Evolutionary conservation across 1,284 basidiomycete genomes (phyloP).

Genomic region (Golubevia pallescens): DNA sequence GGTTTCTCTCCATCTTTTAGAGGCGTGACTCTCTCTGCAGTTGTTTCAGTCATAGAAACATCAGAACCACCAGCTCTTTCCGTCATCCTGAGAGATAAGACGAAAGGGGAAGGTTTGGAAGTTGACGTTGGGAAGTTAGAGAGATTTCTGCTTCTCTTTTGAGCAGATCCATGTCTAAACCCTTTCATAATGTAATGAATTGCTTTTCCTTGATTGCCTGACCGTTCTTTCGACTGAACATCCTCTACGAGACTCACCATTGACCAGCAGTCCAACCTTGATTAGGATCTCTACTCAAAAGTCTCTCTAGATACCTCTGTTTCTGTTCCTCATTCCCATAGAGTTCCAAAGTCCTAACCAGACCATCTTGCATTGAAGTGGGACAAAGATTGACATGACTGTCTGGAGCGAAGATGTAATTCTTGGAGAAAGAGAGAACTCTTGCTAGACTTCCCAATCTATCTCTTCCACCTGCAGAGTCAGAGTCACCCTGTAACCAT

Average conservation of each 20-base stretch:
- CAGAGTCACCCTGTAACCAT: constrained; percentile 9
- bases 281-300: constrained; percentile 71
- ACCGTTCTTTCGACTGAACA: too few relatives aligned
- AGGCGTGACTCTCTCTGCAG: constrained; percentile 66
- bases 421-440: constrained; percentile 23
- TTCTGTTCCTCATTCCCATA: too few relatives aligned
- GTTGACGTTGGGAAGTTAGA: not conserved
- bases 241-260: constrained; percentile 72
- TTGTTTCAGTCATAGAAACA: constrained; percentile 77
- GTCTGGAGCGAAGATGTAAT: constrained; percentile 27
- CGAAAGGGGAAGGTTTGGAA: not conserved
- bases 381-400: constrained; percentile 34
- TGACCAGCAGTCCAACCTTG: constrained; percentile 77
- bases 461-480: constrained; percentile 10
- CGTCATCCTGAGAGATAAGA: constrained; percentile 18
- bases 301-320: not conserved
- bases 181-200: not conserved
- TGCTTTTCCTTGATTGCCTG: too few relatives aligned
- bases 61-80: constrained; percentile 79
- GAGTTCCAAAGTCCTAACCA: too few relatives aligned
- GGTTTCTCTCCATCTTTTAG: constrained; percentile 44
- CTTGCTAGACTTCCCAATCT: constrained; percentile 19
- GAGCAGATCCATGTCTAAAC: not conserved
- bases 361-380: not conserved
- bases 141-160: not conserved